Conservation (phyloP, 768 basidiomycete genomes). For the Lentinula edodes region DNA sequence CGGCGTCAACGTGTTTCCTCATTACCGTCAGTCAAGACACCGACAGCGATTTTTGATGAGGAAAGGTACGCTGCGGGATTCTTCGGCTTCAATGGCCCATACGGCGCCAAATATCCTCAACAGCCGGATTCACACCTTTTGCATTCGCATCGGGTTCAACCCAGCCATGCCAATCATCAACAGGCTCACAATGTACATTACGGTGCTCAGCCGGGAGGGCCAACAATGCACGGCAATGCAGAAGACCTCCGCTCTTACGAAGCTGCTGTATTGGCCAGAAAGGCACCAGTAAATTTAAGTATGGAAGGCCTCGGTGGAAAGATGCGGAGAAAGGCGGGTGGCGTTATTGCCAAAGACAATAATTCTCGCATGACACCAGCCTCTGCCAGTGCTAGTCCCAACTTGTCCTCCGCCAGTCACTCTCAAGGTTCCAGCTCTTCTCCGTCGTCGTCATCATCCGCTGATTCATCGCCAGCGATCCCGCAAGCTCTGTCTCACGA, state of each 20-base stretch:
- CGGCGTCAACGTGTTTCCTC: constrained; percentile 56
- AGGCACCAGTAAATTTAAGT: constrained; percentile 53
- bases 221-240: constrained; percentile 36
- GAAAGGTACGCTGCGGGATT: neutral
- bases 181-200: neutral
- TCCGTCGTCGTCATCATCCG: constrained; percentile 7
- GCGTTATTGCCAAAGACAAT: neutral
- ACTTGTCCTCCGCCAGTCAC: neutral
- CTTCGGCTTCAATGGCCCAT: neutral
- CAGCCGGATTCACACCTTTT: constrained; percentile 6
- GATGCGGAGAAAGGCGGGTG: constrained; percentile 18
- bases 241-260: constrained; percentile 73
- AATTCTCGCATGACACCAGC: neutral
- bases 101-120: neutral
- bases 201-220: constrained; percentile 15
- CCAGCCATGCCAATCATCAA: neutral
- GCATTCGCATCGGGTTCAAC: constrained; percentile 10
- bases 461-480: constrained; percentile 15
- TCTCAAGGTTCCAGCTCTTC: neutral
- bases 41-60: constrained; percentile 31
- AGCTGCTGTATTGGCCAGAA: constrained; percentile 68
- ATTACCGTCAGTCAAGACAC: constrained; percentile 66
- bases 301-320: constrained; percentile 36
- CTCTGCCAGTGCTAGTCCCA: neutral
- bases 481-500: constrained; percentile 2